Conservation (phyloP, 768 basidiomycete genomes). For the Lenzites betulinus region DNA sequence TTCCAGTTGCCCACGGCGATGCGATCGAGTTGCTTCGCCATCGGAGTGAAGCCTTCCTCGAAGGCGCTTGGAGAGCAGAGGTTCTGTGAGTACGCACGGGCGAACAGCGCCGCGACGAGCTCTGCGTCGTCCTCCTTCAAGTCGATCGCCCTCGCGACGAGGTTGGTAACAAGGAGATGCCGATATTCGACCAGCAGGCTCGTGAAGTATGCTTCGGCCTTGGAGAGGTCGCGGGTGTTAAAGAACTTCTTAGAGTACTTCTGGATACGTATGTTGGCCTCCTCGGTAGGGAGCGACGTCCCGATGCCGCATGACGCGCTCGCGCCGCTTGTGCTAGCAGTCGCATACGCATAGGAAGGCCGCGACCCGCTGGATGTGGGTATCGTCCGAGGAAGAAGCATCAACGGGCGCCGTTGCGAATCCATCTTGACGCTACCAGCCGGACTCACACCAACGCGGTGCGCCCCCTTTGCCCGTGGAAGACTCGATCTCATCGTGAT, state of each 20-base stretch:
- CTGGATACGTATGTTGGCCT: constrained; percentile 72
- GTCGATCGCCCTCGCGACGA: constrained; percentile 67
- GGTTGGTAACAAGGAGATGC: constrained; percentile 67
- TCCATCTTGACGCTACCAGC: constrained; percentile 47
- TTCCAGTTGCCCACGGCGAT: constrained; percentile 89
- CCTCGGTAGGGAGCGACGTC: constrained; percentile 61
- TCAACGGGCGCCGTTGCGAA: constrained; percentile 66
- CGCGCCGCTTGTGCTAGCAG: constrained; percentile 52
- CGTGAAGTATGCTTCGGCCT: constrained; percentile 86
- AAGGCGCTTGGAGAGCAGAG: constrained; percentile 62
- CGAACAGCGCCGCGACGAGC: constrained; percentile 77
- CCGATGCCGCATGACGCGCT: constrained; percentile 35
- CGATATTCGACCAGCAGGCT: constrained; percentile 68
- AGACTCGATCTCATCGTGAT: constrained; percentile 50
- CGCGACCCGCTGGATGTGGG: constrained; percentile 47
- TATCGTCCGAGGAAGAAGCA: constrained; percentile 78
- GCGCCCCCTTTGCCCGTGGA: constrained; percentile 51
- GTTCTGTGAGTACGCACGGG: constrained; percentile 57
- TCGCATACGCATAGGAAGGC: constrained; percentile 47
- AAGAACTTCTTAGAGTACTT: constrained; percentile 90
- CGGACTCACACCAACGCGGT: constrained; percentile 52
- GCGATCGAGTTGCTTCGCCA: constrained; percentile 83
- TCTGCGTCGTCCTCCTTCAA: constrained; percentile 79
- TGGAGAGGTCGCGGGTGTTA: constrained; percentile 78
- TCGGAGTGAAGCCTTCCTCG: constrained; percentile 70